phyloP scores from a whole-genome alignment of 306 rosid genomes.

The Mimosa bimucronata region DNA sequence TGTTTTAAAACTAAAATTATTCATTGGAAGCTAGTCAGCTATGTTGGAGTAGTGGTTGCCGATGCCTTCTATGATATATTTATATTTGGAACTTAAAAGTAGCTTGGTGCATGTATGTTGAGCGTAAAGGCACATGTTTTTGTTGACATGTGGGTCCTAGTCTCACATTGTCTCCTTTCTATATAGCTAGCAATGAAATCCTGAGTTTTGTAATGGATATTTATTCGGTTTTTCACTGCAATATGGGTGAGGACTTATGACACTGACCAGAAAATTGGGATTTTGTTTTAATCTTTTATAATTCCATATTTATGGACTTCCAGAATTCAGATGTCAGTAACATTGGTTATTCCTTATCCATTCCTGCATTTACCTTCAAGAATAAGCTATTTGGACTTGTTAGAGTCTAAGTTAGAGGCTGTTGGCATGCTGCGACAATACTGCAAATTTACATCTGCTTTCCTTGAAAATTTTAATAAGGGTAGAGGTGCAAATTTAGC shows the following conservation, averaged over 20 bases:
- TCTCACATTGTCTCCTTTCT: background rate
- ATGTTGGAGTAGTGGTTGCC: background rate
- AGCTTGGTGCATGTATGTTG: background rate
- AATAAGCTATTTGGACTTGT: background rate
- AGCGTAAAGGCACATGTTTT: background rate
- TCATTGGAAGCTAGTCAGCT: background rate
- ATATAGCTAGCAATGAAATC: background rate
- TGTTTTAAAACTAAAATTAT: background rate
- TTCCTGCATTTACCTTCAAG: background rate
- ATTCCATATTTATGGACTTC: background rate
- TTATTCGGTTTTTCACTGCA: background rate
- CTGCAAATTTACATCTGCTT: background rate
- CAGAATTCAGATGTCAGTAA: background rate
- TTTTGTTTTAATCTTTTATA: background rate
- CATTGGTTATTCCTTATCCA: background rate
- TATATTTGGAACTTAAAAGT: background rate
- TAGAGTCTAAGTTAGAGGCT: background rate
- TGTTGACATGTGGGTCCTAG: background rate
- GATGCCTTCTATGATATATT: background rate
- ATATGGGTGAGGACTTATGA: background rate
- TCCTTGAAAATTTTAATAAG: background rate
- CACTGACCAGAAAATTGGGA: background rate
- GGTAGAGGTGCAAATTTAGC: no score
- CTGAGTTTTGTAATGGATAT: background rate
- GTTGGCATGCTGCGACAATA: background rate